Evolutionary conservation across 129 eudicot genomes (phyloP).

Genomic region (Heracleum sosnowskyi): DNA sequence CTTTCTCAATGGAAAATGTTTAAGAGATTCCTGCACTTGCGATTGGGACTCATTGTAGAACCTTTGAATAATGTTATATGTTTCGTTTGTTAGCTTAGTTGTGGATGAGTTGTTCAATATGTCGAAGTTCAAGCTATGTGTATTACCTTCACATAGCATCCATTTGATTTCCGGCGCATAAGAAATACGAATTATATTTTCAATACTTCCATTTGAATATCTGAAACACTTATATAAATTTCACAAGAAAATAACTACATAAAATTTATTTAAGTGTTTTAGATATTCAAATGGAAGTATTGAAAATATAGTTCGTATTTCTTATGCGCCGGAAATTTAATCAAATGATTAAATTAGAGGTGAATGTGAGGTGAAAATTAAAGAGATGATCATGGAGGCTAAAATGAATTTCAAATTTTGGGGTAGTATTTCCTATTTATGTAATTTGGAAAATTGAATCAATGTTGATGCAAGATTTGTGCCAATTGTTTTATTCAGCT

Average conservation of each 20-base stretch:
- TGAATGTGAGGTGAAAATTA: background rate
- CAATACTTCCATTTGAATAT: background rate
- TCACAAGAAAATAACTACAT: background rate
- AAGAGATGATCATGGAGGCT: background rate
- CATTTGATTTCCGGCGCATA: no score
- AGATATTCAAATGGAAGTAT: no score
- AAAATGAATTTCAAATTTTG: background rate
- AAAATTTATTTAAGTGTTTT: no score
- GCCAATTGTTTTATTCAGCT: conserved; percentile 44
- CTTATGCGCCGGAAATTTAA: background rate
- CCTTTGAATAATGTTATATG: background rate
- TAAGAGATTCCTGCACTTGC: background rate
- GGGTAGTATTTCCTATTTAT: background rate
- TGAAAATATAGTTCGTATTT: no score
- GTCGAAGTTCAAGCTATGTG: background rate
- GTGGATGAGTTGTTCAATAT: background rate
- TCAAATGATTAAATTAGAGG: background rate
- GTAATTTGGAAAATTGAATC: background rate
- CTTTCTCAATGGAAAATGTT: background rate
- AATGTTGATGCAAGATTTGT: background rate
- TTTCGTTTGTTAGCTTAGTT: background rate
- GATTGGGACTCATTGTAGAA: background rate
- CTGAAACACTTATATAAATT: background rate
- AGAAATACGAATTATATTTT: background rate
- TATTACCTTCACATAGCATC: background rate